Evolutionary conservation across 2,329 filamentous ascomycete species (phyloP).

Genomic region (Verticillium nonalfalfae): DNA sequence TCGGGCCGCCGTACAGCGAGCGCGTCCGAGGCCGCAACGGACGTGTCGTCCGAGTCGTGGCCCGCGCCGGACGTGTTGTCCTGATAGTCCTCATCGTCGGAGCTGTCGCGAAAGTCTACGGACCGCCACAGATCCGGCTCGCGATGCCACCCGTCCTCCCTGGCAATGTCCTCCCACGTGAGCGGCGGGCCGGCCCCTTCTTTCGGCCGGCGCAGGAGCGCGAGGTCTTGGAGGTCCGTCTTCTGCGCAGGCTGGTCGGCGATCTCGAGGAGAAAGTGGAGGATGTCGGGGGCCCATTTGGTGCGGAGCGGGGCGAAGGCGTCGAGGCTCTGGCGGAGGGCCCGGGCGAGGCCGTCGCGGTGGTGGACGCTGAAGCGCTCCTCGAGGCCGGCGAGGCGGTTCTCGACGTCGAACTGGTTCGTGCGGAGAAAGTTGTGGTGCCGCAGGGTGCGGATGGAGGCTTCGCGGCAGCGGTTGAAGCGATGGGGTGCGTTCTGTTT

Average conservation of each 20-base stretch:
- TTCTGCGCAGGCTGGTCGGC: constrained; percentile 74
- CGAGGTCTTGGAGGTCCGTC: constrained; percentile 58
- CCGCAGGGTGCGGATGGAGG: constrained; percentile 43
- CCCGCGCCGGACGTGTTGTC: constrained; percentile 27
- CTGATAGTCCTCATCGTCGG: constrained; percentile 49
- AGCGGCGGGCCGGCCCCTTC: constrained; percentile 41
- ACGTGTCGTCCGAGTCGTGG: constrained; percentile 26
- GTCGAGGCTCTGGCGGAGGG: constrained; percentile 52
- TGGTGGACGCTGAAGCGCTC: constrained; percentile 81
- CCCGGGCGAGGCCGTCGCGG: constrained; percentile 72
- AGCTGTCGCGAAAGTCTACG: constrained; percentile 62
- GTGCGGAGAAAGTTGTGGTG: constrained; percentile 56
- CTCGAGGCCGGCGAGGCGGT: constrained; percentile 63
- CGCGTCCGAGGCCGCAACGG: constrained; percentile 25
- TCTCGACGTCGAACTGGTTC: constrained; percentile 68
- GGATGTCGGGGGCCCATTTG: constrained; percentile 71
- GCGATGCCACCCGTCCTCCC: constrained; percentile 65
- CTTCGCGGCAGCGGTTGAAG: constrained; percentile 41
- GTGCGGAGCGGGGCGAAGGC: constrained; percentile 47
- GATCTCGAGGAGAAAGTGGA: constrained; percentile 73
- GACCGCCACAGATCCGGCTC: constrained; percentile 65
- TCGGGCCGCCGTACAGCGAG: constrained; percentile 20
- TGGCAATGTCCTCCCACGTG: constrained; percentile 74
- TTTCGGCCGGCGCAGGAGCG: constrained; percentile 39
- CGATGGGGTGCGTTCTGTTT: constrained; percentile 20